Conservation (phyloP, 2,329 filamentous ascomycete genomes). For the Talaromyces sp. region DNA sequence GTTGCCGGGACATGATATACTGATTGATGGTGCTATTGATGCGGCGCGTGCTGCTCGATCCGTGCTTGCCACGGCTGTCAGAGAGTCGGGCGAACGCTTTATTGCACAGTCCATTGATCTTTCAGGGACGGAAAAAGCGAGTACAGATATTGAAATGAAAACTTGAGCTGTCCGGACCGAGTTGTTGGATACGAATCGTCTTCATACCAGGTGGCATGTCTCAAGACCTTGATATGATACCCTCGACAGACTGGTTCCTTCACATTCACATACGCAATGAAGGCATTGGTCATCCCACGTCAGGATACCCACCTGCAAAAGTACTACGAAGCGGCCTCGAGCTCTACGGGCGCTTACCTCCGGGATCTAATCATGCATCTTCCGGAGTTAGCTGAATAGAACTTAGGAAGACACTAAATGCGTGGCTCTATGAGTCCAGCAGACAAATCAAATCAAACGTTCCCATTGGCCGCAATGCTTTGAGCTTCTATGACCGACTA, state of each 20-base stretch:
- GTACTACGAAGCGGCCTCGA: not conserved
- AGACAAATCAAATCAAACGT: too few species aligned
- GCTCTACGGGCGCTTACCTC: not conserved
- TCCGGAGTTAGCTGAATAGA: not conserved
- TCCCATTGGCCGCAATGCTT: too few species aligned
- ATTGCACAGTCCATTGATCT: constrained; percentile 20
- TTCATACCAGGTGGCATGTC: not conserved
- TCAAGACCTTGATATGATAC: not conserved
- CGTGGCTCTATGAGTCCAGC: too few species aligned
- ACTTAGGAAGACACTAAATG: too few species aligned
- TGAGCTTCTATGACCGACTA: too few species aligned
- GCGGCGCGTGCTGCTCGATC: constrained; percentile 55
- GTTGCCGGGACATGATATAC: constrained; percentile 43
- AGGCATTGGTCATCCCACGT: not conserved
- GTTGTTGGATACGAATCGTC: not conserved
- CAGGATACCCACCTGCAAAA: not conserved
- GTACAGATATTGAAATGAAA: constrained; percentile 26
- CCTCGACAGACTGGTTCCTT: not conserved
- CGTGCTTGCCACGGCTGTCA: constrained; percentile 58
- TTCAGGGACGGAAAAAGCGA: constrained; percentile 2
- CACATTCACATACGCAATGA: not conserved
- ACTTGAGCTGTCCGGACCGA: constrained; percentile 13
- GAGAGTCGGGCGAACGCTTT: constrained; percentile 49
- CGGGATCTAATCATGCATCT: not conserved
- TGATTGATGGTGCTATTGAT: constrained; percentile 60